Conservation (phyloP, 306 rosid species). For the Fragaria nilgerrensis region DNA sequence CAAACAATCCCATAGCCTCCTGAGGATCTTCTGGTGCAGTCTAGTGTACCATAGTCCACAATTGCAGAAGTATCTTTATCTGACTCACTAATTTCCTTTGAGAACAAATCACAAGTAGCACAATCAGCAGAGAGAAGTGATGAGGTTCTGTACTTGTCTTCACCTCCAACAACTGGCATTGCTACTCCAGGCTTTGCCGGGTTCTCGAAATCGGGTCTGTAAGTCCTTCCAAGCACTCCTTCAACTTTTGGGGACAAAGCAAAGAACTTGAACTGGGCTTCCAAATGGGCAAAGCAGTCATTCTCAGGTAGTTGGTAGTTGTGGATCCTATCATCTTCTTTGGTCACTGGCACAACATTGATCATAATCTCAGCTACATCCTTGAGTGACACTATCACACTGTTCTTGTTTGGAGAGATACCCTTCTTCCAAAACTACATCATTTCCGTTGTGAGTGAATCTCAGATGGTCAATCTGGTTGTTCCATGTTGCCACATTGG, state of each 20-base stretch:
- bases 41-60: conserved; percentile 32
- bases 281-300: conserved; percentile 50
- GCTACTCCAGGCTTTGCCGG: conserved; percentile 48
- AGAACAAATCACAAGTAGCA: conserved; percentile 32
- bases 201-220: conserved; percentile 36
- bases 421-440: conserved; percentile 13
- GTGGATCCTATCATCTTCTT: conserved; percentile 46
- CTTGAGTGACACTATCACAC: conserved; percentile 21
- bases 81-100: neutral
- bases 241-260: conserved; percentile 36
- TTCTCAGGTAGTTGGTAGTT: conserved; percentile 36
- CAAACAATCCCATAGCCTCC: conserved; percentile 43
- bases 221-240: conserved; percentile 49
- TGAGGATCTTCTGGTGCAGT: conserved; percentile 36
- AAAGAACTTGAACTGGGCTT: conserved; percentile 43
- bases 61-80: neutral
- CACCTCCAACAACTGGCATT: conserved; percentile 50
- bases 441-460: conserved; percentile 33
- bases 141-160: conserved; percentile 35
- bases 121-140: conserved; percentile 39
- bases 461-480: conserved; percentile 29
- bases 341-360: conserved; percentile 44
- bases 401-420: conserved; percentile 38
- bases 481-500: conserved; percentile 26
- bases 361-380: conserved; percentile 41